Conservation (phyloP, 352 stramenopile genomes). For the Phytophthora foliorum region DNA sequence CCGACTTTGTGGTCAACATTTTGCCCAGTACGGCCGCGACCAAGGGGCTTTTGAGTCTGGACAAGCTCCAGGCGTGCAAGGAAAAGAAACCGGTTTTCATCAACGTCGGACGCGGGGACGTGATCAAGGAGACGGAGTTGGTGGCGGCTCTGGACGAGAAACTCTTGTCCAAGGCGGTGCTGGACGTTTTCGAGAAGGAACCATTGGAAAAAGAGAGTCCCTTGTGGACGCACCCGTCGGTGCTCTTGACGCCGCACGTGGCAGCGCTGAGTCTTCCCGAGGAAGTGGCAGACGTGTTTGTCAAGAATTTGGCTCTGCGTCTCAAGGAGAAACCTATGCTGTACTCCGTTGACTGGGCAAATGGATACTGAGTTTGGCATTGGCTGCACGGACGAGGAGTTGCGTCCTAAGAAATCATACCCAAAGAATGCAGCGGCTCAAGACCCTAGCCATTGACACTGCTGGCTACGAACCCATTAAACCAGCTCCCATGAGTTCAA, state of each 20-base stretch:
- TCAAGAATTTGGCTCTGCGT: constrained; percentile 60
- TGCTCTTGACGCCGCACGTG: constrained; percentile 87
- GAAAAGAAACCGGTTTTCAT: constrained; percentile 83
- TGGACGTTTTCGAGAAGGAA: constrained; percentile 73
- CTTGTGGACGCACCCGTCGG: constrained; percentile 74
- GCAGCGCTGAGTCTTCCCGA: constrained; percentile 76
- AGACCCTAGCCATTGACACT: too few relatives aligned
- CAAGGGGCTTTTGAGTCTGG: constrained; percentile 61
- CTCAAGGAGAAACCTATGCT: constrained; percentile 49
- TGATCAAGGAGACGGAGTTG: constrained; percentile 77
- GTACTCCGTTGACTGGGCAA: constrained; percentile 63
- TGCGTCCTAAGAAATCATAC: too few relatives aligned
- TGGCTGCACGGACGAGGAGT: too few relatives aligned
- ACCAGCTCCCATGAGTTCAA: too few relatives aligned
- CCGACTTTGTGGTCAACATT: constrained; percentile 88
- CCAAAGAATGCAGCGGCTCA: too few relatives aligned
- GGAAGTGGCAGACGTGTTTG: constrained; percentile 86
- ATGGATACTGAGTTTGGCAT: constrained; percentile 50
- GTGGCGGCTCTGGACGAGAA: constrained; percentile 71
- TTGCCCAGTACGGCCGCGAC: constrained; percentile 89
- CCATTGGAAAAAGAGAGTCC: constrained; percentile 54
- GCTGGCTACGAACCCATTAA: too few relatives aligned
- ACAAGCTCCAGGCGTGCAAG: constrained; percentile 52
- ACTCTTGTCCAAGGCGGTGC: constrained; percentile 68
- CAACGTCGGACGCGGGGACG: constrained; percentile 90